These are phyloP conservation scores for Hyphopichia homilentoma DNA, from an alignment of 805 yeast genomes.

Conservation along the genomic window DNA sequence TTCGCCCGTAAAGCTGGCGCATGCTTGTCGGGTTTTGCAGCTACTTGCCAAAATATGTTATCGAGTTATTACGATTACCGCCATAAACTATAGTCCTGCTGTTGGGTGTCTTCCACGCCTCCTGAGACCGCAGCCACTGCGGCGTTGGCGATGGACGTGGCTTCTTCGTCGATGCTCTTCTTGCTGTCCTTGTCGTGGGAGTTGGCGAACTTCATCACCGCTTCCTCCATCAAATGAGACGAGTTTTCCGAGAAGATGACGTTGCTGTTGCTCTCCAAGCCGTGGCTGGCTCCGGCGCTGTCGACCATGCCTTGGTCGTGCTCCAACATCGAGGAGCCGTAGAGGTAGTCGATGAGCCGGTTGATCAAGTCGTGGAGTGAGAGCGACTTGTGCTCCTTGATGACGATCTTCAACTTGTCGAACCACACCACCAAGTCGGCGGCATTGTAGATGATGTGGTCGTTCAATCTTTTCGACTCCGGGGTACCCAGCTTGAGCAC, in stretches of 20 bases:
- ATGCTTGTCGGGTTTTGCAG: too few relatives aligned
- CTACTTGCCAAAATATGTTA: too few relatives aligned
- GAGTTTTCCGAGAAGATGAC: not conserved
- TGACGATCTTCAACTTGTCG: conserved; percentile 52
- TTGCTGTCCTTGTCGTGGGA: not conserved
- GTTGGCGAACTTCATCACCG: too few relatives aligned
- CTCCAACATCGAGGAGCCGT: not conserved
- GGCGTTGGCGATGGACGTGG: conserved; percentile 32
- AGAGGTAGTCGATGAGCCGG: conserved; percentile 10
- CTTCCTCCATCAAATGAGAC: not conserved
- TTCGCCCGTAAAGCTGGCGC: too few relatives aligned
- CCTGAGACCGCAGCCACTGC: conserved; percentile 36
- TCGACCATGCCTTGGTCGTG: not conserved
- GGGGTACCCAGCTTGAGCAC: not conserved
- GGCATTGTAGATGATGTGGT: conserved; percentile 46
- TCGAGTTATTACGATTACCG: too few relatives aligned
- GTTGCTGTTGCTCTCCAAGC: not conserved
- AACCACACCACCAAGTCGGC: conserved; percentile 59
- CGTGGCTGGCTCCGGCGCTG: not conserved
- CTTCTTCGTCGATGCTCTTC: conserved; percentile 16
- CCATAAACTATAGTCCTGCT: conserved; percentile 36
- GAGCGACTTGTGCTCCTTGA: conserved; percentile 36
- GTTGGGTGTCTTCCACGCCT: conserved; percentile 25
- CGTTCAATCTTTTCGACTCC: not conserved
- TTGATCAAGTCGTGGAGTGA: conserved; percentile 12